Evolutionary conservation across 352 stramenopile genomes (phyloP), one percentile per base, ranked within the genome.

Genomic region (Pythium aphanidermatum): DNA sequence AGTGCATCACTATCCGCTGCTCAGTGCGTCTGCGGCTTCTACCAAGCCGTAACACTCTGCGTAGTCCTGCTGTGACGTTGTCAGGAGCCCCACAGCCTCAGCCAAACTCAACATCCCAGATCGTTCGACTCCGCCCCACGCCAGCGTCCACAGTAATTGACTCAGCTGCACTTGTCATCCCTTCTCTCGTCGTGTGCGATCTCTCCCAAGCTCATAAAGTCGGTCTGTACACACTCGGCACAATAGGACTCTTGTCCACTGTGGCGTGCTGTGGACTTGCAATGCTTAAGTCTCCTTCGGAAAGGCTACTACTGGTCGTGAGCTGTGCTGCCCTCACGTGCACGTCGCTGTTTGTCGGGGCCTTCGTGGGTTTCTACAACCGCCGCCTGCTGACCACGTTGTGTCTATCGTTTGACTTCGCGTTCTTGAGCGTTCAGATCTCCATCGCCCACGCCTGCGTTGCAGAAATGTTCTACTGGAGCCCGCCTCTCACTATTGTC

Each of bases 341-440:
- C 11, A 55, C 46, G 6, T 10, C 12, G 3, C 11, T 4, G 2
- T 55, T 39, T 19, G 28, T 46, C 3, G 9, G 5, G 13, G 2
- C 40, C 4, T 37, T 46, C 16, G 7, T 46, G 9, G 9, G 25
- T n/a, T 46, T 34, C 26, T 54, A 16, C 31, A 49, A 63, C 25
- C 55, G 42, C 5, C 30, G 32, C 5, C 19, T 63, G 2, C 38
- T 63, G 0, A 12, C 17, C 7, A 14, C 30, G 5, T 2, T 53
- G 17, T 21, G 19, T 16, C 11, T 12, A 3, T 55, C 55, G 11
- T 59, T 64, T 29, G 51, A 60, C 46, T 59, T 56, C 14, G 11
- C 53, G 2, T 60, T 60, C 32, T 12, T 64, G 17, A 52, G 44
- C 4, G 16, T 51, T 14, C 50, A 64, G 25, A 33, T 64, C 29